Conservation (phyloP, 768 basidiomycete genomes). For the Fistulinella prunicolor region DNA sequence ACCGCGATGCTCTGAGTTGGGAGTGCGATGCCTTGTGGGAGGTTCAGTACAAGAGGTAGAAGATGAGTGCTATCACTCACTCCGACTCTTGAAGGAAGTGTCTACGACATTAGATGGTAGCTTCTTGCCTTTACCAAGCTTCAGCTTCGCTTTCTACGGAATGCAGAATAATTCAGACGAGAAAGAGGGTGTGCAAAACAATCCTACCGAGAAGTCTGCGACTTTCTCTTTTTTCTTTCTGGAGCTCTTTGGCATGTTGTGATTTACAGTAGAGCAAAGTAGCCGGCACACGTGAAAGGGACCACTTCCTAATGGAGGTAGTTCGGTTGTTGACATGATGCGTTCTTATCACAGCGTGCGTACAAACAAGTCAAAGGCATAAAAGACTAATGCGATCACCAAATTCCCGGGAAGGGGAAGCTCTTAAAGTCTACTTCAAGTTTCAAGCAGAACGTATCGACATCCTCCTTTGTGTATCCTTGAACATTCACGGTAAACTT, state of each 20-base stretch:
- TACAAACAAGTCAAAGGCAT: conserved; percentile 7
- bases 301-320: conserved; percentile 6
- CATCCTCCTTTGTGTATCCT: conserved; percentile 70
- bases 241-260: conserved; percentile 85
- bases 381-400: conserved; percentile 23
- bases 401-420: conserved; percentile 22
- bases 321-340: no score
- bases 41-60: conserved; percentile 8
- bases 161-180: neutral
- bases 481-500: conserved; percentile 73
- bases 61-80: conserved; percentile 44
- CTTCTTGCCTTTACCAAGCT: conserved; percentile 94
- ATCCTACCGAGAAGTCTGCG: conserved; percentile 77
- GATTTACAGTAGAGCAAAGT: no score
- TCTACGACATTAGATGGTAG: conserved; percentile 81
- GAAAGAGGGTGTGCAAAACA: neutral
- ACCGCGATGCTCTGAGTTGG: conserved; percentile 77
- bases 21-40: conserved; percentile 72
- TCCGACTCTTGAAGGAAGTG: conserved; percentile 93
- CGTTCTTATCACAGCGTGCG: conserved; percentile 2
- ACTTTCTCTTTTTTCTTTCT: conserved; percentile 87
- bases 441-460: conserved; percentile 76
- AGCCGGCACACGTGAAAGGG: no score
- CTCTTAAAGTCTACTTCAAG: conserved; percentile 76
- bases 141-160: conserved; percentile 88